phyloP scores from a whole-genome alignment of 176 grass and related monocot genomes.

The Carex littledalei region DNA sequence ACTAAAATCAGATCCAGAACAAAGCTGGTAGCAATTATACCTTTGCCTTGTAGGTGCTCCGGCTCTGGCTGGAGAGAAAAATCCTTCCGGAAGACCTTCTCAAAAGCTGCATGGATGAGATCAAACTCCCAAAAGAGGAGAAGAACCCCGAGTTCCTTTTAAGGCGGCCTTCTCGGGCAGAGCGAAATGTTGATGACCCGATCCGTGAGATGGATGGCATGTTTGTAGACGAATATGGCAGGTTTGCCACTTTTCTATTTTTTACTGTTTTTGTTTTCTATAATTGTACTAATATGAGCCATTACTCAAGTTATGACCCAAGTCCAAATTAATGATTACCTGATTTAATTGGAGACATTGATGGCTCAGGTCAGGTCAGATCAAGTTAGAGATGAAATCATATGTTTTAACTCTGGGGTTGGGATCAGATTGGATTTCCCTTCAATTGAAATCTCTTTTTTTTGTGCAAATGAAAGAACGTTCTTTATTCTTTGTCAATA shows the following conservation, averaged over 20 bases:
- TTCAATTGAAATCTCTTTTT: background rate
- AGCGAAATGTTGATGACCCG: constrained; percentile 86
- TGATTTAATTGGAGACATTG: background rate
- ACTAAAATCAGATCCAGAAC: background rate
- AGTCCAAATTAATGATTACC: background rate
- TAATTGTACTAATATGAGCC: background rate
- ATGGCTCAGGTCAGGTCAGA: background rate
- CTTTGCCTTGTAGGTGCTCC: constrained; percentile 60
- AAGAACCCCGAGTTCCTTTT: constrained; percentile 59
- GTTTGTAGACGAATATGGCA: constrained; percentile 96
- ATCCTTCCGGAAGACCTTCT: constrained; percentile 83
- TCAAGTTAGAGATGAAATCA: background rate
- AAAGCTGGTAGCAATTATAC: constrained; percentile 23
- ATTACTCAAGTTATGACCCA: background rate
- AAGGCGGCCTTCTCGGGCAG: constrained; percentile 58
- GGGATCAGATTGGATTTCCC: background rate
- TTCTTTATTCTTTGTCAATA: background rate
- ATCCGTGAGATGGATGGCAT: constrained; percentile 90
- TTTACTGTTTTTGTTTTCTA: background rate
- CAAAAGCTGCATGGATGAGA: constrained; percentile 74
- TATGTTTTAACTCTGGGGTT: background rate
- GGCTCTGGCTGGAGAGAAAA: constrained; percentile 90
- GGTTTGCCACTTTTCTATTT: constrained; percentile 30
- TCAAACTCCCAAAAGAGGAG: constrained; percentile 71
- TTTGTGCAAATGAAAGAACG: background rate